Base-by-base conservation (phyloP, 1,284 basidiomycete species). In the Heimioporus punctisporus region DNA sequence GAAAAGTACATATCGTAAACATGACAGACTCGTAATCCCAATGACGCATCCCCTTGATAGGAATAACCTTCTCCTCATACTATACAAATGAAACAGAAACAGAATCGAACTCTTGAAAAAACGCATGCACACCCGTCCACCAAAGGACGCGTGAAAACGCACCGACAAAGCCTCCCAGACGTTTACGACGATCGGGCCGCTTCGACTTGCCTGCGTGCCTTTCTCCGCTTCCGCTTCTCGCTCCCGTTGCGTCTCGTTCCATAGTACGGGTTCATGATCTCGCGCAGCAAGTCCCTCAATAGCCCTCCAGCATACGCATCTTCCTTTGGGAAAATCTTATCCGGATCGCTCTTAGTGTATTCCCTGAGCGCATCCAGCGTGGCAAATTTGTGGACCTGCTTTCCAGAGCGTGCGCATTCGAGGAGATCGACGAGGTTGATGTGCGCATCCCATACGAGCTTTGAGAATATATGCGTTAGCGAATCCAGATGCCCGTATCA, bases 341-440 rank as follows among this genome's bases (percentile, higher is more conserved):
- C 15, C 19, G 21, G 26, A 2, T 23, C 6, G 31, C 31, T 39
- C 4, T 15, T 39, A 14, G 52, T 54, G 17, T 54, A 54, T 15
- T 1, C 19, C 5, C 34, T 45, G 15, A 54, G 47, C 19, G 39
- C 27, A 19, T 54, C 42, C 8, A 54, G 27, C 24, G 52, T 50
- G 23, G 34, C 34, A 11, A 50, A 54, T 11, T 30, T 54, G 5
- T 6, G 47, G 34, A 54, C 48, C 5, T 9, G 34, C n/a, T 31
- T 12, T 17, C 47, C 42, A 6, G 40, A 30, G 10, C 52, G 52
- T n/a, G 11, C 27, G 3, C 31, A 45, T 14, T 54, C 52, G 23
- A 50, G 42, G 10, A 54, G 42, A 28, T 54, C 52, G 19, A 54
- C 43, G 15, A 54, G 37, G 27, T 54, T 54, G 7, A 54, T 34